Evolutionary conservation across 2,329 filamentous ascomycete genomes (phyloP).

Genomic region (Alternaria sp.): DNA sequence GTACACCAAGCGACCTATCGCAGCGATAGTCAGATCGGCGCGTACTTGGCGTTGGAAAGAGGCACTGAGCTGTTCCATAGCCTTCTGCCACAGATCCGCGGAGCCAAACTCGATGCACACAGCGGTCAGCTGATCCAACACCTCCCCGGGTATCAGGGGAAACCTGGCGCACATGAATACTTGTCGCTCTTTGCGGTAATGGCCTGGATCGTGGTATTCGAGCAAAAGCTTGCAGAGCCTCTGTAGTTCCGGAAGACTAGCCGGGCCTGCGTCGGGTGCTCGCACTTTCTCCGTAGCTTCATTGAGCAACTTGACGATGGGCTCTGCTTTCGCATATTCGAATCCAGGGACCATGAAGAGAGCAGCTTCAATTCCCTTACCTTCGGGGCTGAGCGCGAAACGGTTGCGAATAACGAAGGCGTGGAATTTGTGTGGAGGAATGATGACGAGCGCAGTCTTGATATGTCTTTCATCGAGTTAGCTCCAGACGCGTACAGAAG

Average conservation of each 20-base stretch:
- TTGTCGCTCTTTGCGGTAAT: not conserved
- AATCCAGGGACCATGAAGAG: not conserved
- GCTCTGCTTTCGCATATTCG: not conserved
- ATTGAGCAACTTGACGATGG: not conserved
- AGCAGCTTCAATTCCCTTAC: not conserved
- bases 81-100: not conserved
- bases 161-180: not conserved
- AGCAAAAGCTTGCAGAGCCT: not conserved
- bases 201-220: not conserved
- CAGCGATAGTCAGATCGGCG: not conserved
- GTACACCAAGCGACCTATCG: not conserved
- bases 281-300: not conserved
- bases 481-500: fast-evolving
- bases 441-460: not conserved
- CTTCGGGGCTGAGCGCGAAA: not conserved
- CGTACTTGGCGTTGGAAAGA: not conserved
- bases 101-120: not conserved
- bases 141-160: not conserved
- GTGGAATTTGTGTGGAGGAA: not conserved
- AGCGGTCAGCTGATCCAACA: not conserved
- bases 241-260: not conserved
- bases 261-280: not conserved
- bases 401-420: not conserved
- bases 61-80: not conserved
- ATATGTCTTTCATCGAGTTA: not conserved